A percentile compares a stretch with the other conserved stretches of the same genome.
Evolutionary conservation across 2,329 filamentous ascomycete genomes (phyloP).

Genomic region (Paecilomyces sp.): DNA sequence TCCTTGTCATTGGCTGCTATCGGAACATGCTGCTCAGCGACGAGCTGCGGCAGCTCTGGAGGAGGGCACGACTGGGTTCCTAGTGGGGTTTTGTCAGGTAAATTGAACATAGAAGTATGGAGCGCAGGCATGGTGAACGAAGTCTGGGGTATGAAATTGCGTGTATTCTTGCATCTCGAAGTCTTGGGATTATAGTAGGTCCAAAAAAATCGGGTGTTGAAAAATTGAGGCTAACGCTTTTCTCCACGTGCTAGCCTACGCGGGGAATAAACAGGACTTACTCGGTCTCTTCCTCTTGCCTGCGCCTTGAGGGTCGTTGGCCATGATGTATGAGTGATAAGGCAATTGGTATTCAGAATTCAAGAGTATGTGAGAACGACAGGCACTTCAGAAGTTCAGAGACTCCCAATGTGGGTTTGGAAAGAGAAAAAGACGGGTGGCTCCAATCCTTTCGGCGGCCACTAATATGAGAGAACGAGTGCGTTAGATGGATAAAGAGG

Average conservation of each 20-base stretch:
- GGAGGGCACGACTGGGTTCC: conserved; percentile 94
- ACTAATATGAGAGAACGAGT: neutral
- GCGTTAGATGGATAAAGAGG: neutral
- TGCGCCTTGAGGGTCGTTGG: conserved; percentile 21
- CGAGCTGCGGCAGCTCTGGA: conserved; percentile 80
- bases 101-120: conserved; percentile 5
- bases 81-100: conserved; percentile 31
- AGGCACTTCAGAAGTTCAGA: neutral
- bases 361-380: neutral
- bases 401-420: neutral
- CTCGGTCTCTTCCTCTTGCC: conserved; percentile 34
- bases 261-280: conserved; percentile 17
- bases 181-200: neutral
- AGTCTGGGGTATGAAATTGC: neutral
- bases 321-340: conserved; percentile 18
- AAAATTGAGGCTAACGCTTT: conserved; percentile 1
- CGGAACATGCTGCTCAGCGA: conserved; percentile 83
- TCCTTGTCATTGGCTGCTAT: conserved; percentile 85
- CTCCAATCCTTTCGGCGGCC: neutral
- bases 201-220: conserved; percentile 2
- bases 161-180: conserved; percentile 2
- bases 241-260: neutral
- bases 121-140: neutral
- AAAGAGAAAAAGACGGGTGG: neutral
- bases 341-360: neutral